Percentiles rank a stretch among this genome's conserved stretches.
phyloP scores from a whole-genome alignment of 2,329 filamentous ascomycete genomes.

The Aspergillus tubingensis region DNA sequence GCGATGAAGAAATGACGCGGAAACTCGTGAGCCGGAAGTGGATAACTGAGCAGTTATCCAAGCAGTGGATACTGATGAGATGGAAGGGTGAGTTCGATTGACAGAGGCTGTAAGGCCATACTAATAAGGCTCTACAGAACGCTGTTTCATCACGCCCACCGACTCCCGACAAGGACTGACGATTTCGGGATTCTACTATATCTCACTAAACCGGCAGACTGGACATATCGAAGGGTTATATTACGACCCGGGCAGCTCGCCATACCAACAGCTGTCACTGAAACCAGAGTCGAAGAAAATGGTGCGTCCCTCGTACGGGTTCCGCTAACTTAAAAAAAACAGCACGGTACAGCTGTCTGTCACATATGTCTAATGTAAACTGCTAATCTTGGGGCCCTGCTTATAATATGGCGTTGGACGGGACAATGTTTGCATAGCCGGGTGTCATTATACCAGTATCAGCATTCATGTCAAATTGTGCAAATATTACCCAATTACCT shows the following conservation, averaged over 20 bases:
- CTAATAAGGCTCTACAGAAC: conserved; percentile 35
- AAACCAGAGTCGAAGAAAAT: conserved; percentile 44
- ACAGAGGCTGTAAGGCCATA: background rate
- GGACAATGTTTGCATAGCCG: conserved; percentile 20
- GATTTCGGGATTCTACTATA: conserved; percentile 55
- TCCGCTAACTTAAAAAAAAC: conserved; percentile 31
- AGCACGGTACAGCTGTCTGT: background rate
- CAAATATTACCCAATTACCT: background rate
- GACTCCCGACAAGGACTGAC: conserved; percentile 51
- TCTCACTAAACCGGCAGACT: conserved; percentile 48
- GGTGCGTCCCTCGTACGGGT: conserved; percentile 46
- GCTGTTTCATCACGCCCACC: conserved; percentile 51
- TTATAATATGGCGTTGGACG: background rate
- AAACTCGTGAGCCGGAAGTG: conserved; percentile 49
- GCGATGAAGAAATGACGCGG: conserved; percentile 47
- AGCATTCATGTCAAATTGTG: background rate
- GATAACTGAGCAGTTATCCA: conserved; percentile 44
- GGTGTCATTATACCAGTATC: conserved; percentile 9
- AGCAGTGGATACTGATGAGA: conserved; percentile 53
- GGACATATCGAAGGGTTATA: conserved; percentile 53
- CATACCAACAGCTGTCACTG: conserved; percentile 51
- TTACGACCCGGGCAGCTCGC: conserved; percentile 52
- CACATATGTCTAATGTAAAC: no score
- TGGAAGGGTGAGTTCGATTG: conserved; percentile 48
- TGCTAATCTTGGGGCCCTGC: background rate